Evolutionary conservation across 768 basidiomycete genomes (phyloP).

Genomic region (Trametes gibbosa): DNA sequence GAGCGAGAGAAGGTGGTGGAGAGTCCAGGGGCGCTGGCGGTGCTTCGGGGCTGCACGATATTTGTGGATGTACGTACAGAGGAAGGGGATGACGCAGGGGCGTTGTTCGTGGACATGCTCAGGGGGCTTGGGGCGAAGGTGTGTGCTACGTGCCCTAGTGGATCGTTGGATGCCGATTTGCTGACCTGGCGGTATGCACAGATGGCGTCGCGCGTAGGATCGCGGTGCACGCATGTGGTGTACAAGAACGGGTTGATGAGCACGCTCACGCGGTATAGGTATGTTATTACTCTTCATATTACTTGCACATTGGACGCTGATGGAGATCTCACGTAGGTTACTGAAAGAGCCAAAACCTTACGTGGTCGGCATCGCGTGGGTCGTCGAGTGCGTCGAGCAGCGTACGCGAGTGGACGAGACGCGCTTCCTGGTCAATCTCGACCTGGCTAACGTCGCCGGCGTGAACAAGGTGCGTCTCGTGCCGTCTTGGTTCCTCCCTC

Average conservation of each 20-base stretch:
- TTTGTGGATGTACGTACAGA: conserved; percentile 81
- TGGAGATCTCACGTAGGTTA: conserved; percentile 36
- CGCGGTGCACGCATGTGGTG: conserved; percentile 79
- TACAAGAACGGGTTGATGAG: conserved; percentile 80
- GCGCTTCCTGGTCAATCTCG: conserved; percentile 63
- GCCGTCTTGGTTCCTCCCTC: background rate
- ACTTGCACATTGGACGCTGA: background rate
- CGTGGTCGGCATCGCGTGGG: conserved; percentile 86
- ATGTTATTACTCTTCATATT: conserved; percentile 19
- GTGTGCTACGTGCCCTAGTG: conserved; percentile 19
- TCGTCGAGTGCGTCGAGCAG: conserved; percentile 81
- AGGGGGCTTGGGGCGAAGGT: conserved; percentile 80
- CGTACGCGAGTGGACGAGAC: conserved; percentile 60
- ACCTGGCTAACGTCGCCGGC: conserved; percentile 52
- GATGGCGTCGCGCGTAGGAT: conserved; percentile 64
- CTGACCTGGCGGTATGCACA: conserved; percentile 26
- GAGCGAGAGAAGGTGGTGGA: conserved; percentile 28
- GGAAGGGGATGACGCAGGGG: conserved; percentile 78
- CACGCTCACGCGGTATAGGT: conserved; percentile 74
- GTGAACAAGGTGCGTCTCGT: conserved; percentile 52
- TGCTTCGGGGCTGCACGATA: conserved; percentile 71
- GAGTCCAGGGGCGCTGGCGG: conserved; percentile 37
- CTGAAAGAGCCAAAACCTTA: conserved; percentile 66
- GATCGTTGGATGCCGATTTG: background rate
- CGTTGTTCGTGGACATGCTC: conserved; percentile 82